Evolutionary conservation across 1,284 basidiomycete species (phyloP).

Genomic region (Clitocybe nebularis): DNA sequence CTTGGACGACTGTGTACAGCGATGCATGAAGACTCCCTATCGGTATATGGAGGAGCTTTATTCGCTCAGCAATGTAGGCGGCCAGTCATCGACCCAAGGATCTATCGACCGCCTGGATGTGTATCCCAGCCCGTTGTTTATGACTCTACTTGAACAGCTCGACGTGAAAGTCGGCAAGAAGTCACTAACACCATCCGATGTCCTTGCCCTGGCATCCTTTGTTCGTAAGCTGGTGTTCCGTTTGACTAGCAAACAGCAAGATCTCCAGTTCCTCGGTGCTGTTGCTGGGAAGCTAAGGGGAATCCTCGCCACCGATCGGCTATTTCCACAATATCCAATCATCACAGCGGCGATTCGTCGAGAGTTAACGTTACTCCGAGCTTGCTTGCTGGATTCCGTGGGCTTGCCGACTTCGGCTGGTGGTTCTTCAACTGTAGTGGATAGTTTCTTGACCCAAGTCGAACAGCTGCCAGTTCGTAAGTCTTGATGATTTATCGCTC

Average conservation of each 20-base stretch:
- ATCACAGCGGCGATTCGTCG: constrained; percentile 41
- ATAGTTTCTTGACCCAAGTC: constrained; percentile 38
- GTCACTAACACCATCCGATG: constrained; percentile 54
- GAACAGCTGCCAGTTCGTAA: constrained; percentile 39
- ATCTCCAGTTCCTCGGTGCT: constrained; percentile 31
- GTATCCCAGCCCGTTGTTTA: constrained; percentile 68
- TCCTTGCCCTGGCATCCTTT: constrained; percentile 60
- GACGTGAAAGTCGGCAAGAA: constrained; percentile 54
- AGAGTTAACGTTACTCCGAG: constrained; percentile 38
- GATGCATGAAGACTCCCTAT: constrained; percentile 85
- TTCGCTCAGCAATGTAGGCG: constrained; percentile 18
- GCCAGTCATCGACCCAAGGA: constrained; percentile 33
- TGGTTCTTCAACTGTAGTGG: constrained; percentile 19
- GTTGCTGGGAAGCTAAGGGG: constrained; percentile 36
- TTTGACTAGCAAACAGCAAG: constrained; percentile 51
- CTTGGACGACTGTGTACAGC: constrained; percentile 82
- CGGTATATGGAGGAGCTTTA: constrained; percentile 78
- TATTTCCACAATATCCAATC: constrained; percentile 32
- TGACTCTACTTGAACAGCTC: constrained; percentile 76
- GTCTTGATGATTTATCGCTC: constrained; percentile 18
- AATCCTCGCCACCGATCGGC: constrained; percentile 21
- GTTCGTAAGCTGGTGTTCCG: constrained; percentile 56
- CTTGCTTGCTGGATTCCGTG: constrained; percentile 27
- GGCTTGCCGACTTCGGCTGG: background rate
- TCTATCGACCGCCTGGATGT: constrained; percentile 8